phyloP scores from a whole-genome alignment of 306 rosid species.

The Inga leiocalycina region DNA sequence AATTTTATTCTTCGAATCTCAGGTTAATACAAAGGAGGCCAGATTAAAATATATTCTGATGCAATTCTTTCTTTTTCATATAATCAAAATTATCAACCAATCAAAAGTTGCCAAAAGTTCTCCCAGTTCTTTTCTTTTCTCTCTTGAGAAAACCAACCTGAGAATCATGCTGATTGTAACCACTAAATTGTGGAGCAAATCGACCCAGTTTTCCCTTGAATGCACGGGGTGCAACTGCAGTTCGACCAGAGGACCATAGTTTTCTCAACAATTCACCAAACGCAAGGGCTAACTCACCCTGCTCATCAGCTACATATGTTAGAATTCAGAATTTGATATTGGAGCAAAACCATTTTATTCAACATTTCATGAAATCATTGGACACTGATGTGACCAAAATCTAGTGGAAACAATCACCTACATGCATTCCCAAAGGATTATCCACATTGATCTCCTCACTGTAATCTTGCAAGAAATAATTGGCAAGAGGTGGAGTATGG shows the following conservation, averaged over 20 bases:
- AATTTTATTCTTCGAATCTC: neutral
- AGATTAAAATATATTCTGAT: neutral
- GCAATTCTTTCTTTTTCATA: constrained; percentile 8
- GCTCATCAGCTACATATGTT: constrained; percentile 39
- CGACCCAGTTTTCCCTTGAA: constrained; percentile 95
- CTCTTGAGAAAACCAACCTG: constrained; percentile 61
- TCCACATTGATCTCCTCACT: constrained; percentile 84
- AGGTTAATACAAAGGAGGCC: neutral
- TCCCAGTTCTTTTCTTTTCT: neutral
- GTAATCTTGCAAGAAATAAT: constrained; percentile 92
- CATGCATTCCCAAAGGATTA: constrained; percentile 97
- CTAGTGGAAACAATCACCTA: constrained; percentile 48
- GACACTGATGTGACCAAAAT: constrained; percentile 19
- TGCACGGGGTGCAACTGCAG: constrained; percentile 80
- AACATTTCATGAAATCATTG: constrained; percentile 15
- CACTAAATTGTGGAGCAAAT: constrained; percentile 99
- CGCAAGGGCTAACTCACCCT: constrained; percentile 98
- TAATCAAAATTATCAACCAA: constrained; percentile 23
- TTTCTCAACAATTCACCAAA: constrained; percentile 94
- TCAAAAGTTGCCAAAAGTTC: constrained; percentile 6
- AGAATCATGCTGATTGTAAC: constrained; percentile 98
- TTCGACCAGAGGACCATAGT: constrained; percentile 93
- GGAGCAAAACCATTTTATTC: constrained; percentile 19
- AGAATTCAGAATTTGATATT: constrained; percentile 29
- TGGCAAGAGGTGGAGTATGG: constrained; percentile 87